phyloP scores from a whole-genome alignment of 2,329 filamentous ascomycete genomes.

The Fusarium duplospermum region DNA sequence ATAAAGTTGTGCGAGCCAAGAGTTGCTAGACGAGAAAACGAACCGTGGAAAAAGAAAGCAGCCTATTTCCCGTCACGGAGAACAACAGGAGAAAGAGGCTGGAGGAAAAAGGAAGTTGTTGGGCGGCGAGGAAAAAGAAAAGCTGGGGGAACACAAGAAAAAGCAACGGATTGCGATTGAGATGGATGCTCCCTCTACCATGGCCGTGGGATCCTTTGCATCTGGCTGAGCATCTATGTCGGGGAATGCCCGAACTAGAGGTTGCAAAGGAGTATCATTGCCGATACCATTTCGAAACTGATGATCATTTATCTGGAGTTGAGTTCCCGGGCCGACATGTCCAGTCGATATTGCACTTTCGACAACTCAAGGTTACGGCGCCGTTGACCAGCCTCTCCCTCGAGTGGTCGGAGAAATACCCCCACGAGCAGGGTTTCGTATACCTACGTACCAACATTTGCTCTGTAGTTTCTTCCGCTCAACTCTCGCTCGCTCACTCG shows the following conservation, averaged over 20 bases:
- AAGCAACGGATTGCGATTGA: constrained; percentile 9
- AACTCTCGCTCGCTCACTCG: not conserved
- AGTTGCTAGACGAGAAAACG: not conserved
- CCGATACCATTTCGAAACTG: not conserved
- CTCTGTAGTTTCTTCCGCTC: not conserved
- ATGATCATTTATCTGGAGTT: constrained; percentile 4
- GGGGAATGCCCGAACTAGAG: not conserved
- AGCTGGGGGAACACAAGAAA: constrained; percentile 7
- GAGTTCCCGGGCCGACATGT: not conserved
- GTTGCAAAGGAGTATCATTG: not conserved
- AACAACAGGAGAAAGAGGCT: not conserved
- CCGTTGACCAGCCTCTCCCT: not conserved
- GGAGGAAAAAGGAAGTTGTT: not conserved
- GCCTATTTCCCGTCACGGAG: not conserved
- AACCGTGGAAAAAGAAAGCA: constrained; percentile 7
- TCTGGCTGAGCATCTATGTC: not conserved
- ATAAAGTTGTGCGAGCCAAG: not conserved
- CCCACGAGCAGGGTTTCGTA: constrained; percentile 13
- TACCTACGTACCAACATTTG: not conserved
- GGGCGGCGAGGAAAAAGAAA: not conserved
- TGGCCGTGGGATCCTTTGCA: constrained; percentile 21
- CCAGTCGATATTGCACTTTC: not conserved
- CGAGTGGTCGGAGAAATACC: not conserved
- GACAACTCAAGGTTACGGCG: not conserved
- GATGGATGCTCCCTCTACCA: constrained; percentile 3